Evolutionary conservation across 257 asterid species (phyloP), one percentile per base, ranked within the genome.

Genomic region (Mentha longifolia): DNA sequence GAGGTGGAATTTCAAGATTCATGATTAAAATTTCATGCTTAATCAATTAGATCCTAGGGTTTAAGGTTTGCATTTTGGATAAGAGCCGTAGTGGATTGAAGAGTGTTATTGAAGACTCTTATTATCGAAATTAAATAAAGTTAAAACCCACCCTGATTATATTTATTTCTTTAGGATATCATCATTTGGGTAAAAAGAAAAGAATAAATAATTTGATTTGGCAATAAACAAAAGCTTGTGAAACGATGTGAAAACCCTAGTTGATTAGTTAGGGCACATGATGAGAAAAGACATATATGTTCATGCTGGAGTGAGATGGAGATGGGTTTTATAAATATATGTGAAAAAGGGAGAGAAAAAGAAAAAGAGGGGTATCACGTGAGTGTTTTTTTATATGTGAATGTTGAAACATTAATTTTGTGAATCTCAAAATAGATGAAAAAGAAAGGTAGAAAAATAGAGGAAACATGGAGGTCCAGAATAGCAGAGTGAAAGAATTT

Each of bases 401-500:
- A 60, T 33, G 47, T 60, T 60, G 45, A 68, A 59, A 46, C 54
- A n/a, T 51, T 33, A 12, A 62, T 35, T 59, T 15, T 61, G 49
- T 17, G 47, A 37, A 12, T 63, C 55, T 17, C 14, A 19, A 62
- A 62, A 30, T 30, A 47, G 14, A 30, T 49, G 15, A 15, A 9
- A 50, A 67, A 3, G 25, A 30, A 46, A 46, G 8, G 8, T 17
- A 31, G 7, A 20, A n/a, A 50, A 14, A 49, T 17, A 57, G 63
- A 30, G 63, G 63, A 57, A 57, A 57, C 57, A 50, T 7, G 0
- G 55, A 49, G 55, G 55, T 3, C 22, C 55, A 7, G 20, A 5
- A 16, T 17, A 47, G 54, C 57, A 50, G 28, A 7, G 57, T 50
- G 22, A 50, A 50, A 50, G 25, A 50, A 50, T 7, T 6, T 28